A percentile compares a stretch with the other conserved stretches of the same genome.
Conservation (phyloP, 2,329 filamentous ascomycete species). For the Beauveria medogensis region DNA sequence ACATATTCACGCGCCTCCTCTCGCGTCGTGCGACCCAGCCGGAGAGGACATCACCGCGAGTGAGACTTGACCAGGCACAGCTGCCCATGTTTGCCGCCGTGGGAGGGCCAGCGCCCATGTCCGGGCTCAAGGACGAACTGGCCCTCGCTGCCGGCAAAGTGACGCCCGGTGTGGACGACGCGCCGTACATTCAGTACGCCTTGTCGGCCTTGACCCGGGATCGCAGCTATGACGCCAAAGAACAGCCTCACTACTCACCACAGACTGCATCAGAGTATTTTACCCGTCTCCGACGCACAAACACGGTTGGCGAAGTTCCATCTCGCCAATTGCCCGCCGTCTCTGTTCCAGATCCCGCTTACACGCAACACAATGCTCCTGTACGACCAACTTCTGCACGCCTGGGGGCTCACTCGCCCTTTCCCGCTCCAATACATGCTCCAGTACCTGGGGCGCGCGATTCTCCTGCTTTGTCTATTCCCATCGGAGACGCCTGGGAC, state of each 20-base stretch:
- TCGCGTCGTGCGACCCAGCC: neutral
- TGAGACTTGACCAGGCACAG: conserved; percentile 32
- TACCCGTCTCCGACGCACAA: neutral
- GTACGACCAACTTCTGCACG: neutral
- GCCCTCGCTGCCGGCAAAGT: conserved; percentile 42
- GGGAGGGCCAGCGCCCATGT: conserved; percentile 14
- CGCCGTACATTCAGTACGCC: conserved; percentile 82
- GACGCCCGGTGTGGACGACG: conserved; percentile 76
- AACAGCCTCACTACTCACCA: conserved; percentile 42
- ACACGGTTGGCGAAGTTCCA: neutral
- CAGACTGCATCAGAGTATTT: conserved; percentile 25
- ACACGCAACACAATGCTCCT: conserved; percentile 16
- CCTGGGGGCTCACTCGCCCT: neutral
- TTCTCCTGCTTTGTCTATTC: conserved; percentile 5
- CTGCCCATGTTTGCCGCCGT: conserved; percentile 31
- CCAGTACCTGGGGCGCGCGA: neutral
- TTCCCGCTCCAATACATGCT: neutral
- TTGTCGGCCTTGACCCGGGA: conserved; percentile 78
- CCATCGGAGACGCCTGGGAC: neutral
- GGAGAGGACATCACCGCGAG: conserved; percentile 13
- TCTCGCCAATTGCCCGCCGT: conserved; percentile 14
- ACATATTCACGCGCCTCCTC: conserved; percentile 10
- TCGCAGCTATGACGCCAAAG: conserved; percentile 51
- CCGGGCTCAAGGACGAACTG: conserved; percentile 43
- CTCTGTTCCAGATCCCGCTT: conserved; percentile 19